Percentiles rank a stretch among this genome's conserved stretches.
Evolutionary conservation across 805 yeast species (phyloP).

Genomic region (Kazachstania martiniae): DNA sequence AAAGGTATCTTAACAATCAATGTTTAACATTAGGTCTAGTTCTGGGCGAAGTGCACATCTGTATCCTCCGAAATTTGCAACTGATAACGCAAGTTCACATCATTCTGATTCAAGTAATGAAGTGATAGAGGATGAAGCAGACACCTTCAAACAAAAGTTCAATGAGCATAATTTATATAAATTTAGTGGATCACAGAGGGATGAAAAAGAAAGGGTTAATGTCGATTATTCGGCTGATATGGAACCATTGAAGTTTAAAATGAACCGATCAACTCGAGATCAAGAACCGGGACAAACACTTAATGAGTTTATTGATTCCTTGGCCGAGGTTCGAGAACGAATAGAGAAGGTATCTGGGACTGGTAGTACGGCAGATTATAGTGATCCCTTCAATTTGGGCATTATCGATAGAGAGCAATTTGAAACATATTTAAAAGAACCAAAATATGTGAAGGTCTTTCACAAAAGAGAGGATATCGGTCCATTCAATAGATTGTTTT

Average conservation of each 20-base stretch:
- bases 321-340: constrained; percentile 9
- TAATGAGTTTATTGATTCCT: constrained; percentile 7
- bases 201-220: too few species aligned
- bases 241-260: constrained; percentile 17
- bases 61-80: too few species aligned
- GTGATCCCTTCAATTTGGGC: constrained; percentile 8
- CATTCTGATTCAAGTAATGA: too few species aligned
- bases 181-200: too few species aligned
- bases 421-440: constrained; percentile 35
- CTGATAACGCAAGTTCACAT: too few species aligned
- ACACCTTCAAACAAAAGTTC: not conserved
- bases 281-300: not conserved
- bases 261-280: constrained; percentile 2
- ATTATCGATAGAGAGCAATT: constrained; percentile 29
- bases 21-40: too few species aligned
- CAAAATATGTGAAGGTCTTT: constrained; percentile 44
- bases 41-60: too few species aligned
- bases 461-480: constrained; percentile 37
- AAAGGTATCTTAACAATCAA: too few species aligned
- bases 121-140: too few species aligned
- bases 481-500: constrained; percentile 40
- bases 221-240: constrained; percentile 19
- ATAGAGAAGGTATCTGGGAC: constrained; percentile 6
- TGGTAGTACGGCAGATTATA: not conserved
- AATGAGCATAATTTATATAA: not conserved